A percentile compares a stretch with the other conserved stretches of the same genome.
These are phyloP conservation scores for Rutstroemia sydowiana DNA, from an alignment of 2,329 filamentous ascomycete genomes.

Conservation along the genomic window DNA sequence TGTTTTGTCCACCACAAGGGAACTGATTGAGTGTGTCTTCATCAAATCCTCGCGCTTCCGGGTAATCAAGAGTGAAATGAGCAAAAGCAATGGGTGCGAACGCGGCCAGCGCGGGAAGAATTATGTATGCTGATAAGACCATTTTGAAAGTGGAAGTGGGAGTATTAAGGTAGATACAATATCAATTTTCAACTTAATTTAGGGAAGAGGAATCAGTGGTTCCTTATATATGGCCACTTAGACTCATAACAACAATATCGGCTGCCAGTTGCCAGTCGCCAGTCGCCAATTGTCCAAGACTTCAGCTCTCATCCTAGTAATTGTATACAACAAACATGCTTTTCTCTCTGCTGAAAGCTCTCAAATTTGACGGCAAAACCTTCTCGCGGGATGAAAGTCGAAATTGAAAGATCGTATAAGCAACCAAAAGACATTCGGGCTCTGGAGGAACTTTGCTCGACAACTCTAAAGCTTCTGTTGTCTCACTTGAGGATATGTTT, in stretches of 20 bases:
- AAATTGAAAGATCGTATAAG: neutral
- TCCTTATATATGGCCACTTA: neutral
- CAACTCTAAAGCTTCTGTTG: neutral
- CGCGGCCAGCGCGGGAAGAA: conserved; percentile 31
- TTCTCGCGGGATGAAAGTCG: neutral
- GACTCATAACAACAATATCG: neutral
- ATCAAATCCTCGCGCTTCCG: conserved; percentile 39
- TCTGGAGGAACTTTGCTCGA: neutral
- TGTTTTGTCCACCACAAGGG: conserved; percentile 40
- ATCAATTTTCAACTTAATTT: neutral
- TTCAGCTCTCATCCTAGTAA: neutral
- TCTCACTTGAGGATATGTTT: neutral
- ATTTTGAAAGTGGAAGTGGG: neutral
- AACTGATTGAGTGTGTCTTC: conserved; percentile 35
- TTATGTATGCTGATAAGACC: neutral
- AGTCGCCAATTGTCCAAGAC: neutral
- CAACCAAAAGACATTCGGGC: neutral
- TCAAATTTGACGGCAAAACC: neutral
- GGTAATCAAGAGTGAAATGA: conserved; percentile 50
- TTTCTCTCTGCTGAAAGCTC: neutral
- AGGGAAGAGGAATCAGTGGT: neutral
- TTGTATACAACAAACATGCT: neutral
- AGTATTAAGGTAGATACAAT: neutral
- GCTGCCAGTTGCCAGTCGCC: neutral
- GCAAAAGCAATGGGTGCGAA: conserved; percentile 37